Evolutionary conservation across 768 basidiomycete genomes (phyloP), one percentile per base, ranked within the genome.

Genomic region (Podaxis sp.): DNA sequence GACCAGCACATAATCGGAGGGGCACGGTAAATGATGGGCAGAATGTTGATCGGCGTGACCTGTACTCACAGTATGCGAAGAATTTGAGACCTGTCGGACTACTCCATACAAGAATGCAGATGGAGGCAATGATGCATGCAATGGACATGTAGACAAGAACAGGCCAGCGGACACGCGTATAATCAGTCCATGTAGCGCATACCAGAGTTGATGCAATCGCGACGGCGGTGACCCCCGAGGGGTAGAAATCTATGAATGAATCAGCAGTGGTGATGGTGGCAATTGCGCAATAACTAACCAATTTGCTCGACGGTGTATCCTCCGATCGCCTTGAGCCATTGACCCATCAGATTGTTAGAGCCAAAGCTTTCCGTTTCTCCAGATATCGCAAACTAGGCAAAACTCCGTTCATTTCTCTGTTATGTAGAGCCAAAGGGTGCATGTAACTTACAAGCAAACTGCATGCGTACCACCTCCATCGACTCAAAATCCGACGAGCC

Each of bases 271-370:
- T 24, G 63, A 52, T 8, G 12, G 24, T 22, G 11, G 15, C 38
- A 63, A 19, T 25, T 27, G 33, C n/a, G 13, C 53, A 6, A 54
- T 24, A 50, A 70, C 72, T 27, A 59, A 83, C 85, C 84, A 5
- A 82, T 83, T 69, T 88, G 85, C 64, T 86, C 84, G 3, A 89
- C 81, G 11, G 85, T 82, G 67, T 83, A 89, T 4, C 82, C 83
- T 8, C 85, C 83, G 13, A 84, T 78, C 12, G 84, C 80, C 66
- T 85, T 85, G 47, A 89, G 75, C 84, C 85, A 88, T 69, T 88
- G 87, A 9, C 87, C 86, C 88, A 89, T 89, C 41, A 89, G 72
- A 73, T 88, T 88, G 67, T 88, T 89, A 19, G 85, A 85, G 4
- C 86, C 85, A 58, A 89, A 85, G 66, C 83, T 84, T 67, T 89